Evolutionary conservation across 208 protist species (phyloP).

Genomic region (Acanthamoeba pearcei): DNA sequence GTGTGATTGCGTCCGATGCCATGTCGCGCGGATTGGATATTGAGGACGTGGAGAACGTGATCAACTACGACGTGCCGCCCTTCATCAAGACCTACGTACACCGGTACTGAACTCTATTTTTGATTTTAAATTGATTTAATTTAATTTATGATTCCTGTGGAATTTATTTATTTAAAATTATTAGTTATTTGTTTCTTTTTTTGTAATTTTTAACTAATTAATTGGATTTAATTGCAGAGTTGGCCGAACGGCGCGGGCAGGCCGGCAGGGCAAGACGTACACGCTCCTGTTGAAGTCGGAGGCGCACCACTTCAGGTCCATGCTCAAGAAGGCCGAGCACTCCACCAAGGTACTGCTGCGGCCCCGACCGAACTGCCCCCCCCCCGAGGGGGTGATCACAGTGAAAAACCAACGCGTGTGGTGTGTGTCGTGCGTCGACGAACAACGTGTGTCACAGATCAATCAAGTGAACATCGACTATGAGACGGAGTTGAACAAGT

Average conservation of each 20-base stretch:
- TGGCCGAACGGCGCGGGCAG: conserved; percentile 87
- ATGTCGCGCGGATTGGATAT: conserved; percentile 89
- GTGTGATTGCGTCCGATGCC: conserved; percentile 87
- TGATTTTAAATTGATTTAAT: too few relatives aligned
- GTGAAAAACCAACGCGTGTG: too few relatives aligned
- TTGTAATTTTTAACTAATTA: too few relatives aligned
- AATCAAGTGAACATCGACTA: conserved; percentile 58
- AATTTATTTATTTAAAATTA: too few relatives aligned
- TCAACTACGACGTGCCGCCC: conserved; percentile 88
- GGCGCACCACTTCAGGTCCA: conserved; percentile 33
- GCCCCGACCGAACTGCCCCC: too few relatives aligned
- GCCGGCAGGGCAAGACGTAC: conserved; percentile 67
- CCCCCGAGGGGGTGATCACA: too few relatives aligned
- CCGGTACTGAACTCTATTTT: neutral
- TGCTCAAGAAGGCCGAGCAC: conserved; percentile 68
- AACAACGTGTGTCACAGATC: neutral
- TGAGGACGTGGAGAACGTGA: conserved; percentile 81
- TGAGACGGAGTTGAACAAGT: conserved; percentile 48
- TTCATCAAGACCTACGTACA: conserved; percentile 87
- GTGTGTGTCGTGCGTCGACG: neutral
- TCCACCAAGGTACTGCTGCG: neutral
- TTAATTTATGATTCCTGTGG: too few relatives aligned
- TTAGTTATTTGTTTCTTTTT: too few relatives aligned
- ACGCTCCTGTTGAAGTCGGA: conserved; percentile 42
- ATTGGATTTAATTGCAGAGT: conserved; percentile 17